These are phyloP conservation scores for Nothomitra cinnamomea DNA, from an alignment of 2,329 filamentous ascomycete genomes.

Conservation along the genomic window DNA sequence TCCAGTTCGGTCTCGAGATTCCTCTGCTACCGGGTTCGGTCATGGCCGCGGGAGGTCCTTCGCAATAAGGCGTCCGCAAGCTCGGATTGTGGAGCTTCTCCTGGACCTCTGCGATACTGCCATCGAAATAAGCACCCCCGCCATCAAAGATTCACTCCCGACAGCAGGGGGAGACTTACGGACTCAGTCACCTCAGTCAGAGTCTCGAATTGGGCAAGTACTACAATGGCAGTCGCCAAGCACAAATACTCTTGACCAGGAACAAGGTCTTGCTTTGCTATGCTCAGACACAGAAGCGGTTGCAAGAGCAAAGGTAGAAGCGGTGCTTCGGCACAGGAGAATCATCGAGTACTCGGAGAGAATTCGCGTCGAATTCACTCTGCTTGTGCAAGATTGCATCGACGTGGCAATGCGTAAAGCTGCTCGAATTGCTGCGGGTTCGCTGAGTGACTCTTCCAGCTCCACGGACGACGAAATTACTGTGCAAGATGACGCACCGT, in stretches of 20 bases:
- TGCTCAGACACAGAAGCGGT: slow-evolving; percentile 78
- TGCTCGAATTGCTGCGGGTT: slow-evolving; percentile 68
- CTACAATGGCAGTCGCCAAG: slow-evolving; percentile 93
- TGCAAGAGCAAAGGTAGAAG: slow-evolving; percentile 78
- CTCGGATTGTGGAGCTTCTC: slow-evolving; percentile 84
- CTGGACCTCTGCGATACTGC: slow-evolving; percentile 93
- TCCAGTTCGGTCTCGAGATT: slow-evolving; percentile 48
- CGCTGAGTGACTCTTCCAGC: slow-evolving; percentile 58
- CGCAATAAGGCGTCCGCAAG: slow-evolving; percentile 73
- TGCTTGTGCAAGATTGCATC: slow-evolving; percentile 90
- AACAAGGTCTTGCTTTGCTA: slow-evolving; percentile 74
- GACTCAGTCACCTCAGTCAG: slow-evolving; percentile 89
- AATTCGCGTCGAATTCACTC: slow-evolving; percentile 82
- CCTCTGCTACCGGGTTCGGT: slow-evolving; percentile 49
- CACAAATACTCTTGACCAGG: slow-evolving; percentile 78
- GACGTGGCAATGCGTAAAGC: slow-evolving; percentile 82
- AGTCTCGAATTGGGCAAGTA: slow-evolving; percentile 86
- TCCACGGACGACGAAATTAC: slow-evolving; percentile 11
- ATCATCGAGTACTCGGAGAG: slow-evolving; percentile 94
- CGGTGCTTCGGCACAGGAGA: slow-evolving; percentile 74
- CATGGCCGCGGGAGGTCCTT: slow-evolving; percentile 75
- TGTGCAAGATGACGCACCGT: slow-evolving; percentile 30
- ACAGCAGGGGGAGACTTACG: slow-evolving; percentile 59
- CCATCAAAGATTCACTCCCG: slow-evolving; percentile 67
- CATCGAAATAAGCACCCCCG: slow-evolving; percentile 82